Conservation (phyloP, 768 basidiomycete species). For the Kwoniella bestiolae region DNA sequence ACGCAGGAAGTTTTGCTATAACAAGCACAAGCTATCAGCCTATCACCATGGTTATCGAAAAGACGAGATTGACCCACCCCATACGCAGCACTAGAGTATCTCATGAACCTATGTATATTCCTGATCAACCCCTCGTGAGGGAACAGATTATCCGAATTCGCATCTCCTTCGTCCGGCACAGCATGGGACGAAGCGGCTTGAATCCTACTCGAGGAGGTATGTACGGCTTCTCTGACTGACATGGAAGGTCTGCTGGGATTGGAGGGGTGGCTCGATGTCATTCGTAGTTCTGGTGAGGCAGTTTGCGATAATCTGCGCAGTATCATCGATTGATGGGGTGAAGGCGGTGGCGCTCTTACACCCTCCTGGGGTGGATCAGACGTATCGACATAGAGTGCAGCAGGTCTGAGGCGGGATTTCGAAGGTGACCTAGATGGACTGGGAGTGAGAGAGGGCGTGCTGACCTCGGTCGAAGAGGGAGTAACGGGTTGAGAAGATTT, state of each 20-base stretch:
- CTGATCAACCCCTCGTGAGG: constrained; percentile 43
- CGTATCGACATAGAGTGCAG: not conserved
- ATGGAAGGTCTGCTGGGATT: constrained; percentile 12
- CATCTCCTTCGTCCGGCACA: constrained; percentile 14
- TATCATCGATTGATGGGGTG: constrained; percentile 17
- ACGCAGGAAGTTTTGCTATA: constrained; percentile 54
- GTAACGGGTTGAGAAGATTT: not conserved
- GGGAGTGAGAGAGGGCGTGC: not conserved
- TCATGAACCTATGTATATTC: constrained; percentile 57
- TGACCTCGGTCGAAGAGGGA: not conserved
- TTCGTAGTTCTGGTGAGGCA: not conserved
- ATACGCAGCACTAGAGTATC: constrained; percentile 53
- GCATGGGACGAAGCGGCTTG: constrained; percentile 20
- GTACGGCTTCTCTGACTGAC: constrained; percentile 15
- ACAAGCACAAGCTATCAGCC: not conserved
- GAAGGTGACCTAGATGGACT: constrained; percentile 3
- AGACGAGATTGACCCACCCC: constrained; percentile 33
- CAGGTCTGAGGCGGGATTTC: not conserved
- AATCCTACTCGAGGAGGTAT: constrained; percentile 12
- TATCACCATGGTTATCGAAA: not conserved
- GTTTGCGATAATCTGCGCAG: not conserved
- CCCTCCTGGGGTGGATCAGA: not conserved
- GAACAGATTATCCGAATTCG: constrained; percentile 29
- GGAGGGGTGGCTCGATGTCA: not conserved
- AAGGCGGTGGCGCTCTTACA: constrained; percentile 20